Evolutionary conservation across 2,329 filamentous ascomycete genomes (phyloP).

Genomic region (Aspergillaceae sp.): DNA sequence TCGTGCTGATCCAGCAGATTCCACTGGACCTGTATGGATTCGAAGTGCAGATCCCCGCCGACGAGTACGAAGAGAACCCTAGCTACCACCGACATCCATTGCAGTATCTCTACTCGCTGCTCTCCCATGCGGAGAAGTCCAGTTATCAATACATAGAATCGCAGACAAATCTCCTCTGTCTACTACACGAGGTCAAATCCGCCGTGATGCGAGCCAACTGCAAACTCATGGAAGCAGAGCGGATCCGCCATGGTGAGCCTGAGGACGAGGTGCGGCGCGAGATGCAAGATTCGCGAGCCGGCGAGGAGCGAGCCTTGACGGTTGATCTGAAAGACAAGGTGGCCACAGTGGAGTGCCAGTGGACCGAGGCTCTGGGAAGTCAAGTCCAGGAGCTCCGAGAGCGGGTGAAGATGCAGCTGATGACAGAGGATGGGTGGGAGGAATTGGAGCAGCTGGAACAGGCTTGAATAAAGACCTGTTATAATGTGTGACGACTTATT

Average conservation of each 20-base stretch:
- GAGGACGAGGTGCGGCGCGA: conserved; percentile 38
- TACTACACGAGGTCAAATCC: conserved; percentile 83
- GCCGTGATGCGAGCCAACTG: conserved; percentile 63
- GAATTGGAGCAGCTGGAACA: conserved; percentile 54
- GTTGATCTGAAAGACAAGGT: conserved; percentile 91
- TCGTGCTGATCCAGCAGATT: conserved; percentile 70
- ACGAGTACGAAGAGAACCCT: conserved; percentile 80
- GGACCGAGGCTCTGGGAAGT: conserved; percentile 76
- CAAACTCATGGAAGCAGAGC: conserved; percentile 58
- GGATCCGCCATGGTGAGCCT: conserved; percentile 38
- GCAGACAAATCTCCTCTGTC: conserved; percentile 81
- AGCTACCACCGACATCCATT: conserved; percentile 70
- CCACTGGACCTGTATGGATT: conserved; percentile 52
- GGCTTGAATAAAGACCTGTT: conserved; percentile 5
- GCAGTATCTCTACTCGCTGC: conserved; percentile 79
- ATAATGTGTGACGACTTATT: background rate
- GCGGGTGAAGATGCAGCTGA: conserved; percentile 63
- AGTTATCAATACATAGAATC: conserved; percentile 96
- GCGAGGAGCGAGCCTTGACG: conserved; percentile 64
- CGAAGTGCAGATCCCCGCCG: conserved; percentile 64
- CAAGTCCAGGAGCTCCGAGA: conserved; percentile 65
- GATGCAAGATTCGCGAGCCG: conserved; percentile 50
- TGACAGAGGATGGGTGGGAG: conserved; percentile 80
- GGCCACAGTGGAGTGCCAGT: conserved; percentile 79
- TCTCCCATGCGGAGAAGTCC: conserved; percentile 82